Conservation (phyloP, 164 flowering plant genomes). For the Akebia trifoliata region DNA sequence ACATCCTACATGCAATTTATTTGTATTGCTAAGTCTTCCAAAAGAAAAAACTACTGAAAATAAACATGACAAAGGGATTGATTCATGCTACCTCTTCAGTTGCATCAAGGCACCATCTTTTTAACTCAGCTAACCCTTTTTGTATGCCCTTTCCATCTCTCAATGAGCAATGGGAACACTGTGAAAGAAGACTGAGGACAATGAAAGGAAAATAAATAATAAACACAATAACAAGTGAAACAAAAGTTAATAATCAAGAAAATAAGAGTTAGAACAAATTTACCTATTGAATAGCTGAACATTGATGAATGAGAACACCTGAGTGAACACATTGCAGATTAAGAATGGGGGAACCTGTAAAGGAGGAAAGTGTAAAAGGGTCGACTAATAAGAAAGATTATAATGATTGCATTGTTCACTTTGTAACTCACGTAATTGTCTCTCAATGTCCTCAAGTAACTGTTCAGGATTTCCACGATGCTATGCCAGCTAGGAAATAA, state of each 20-base stretch:
- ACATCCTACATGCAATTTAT: conserved; percentile 49
- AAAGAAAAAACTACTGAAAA: conserved; percentile 1
- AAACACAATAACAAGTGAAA: too few relatives aligned
- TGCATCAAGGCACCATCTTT: conserved; percentile 79
- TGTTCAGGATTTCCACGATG: conserved; percentile 77
- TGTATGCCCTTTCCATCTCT: conserved; percentile 95
- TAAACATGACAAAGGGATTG: background rate
- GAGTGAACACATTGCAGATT: conserved; percentile 78
- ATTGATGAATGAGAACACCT: conserved; percentile 91
- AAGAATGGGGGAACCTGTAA: conserved; percentile 85
- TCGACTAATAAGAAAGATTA: conserved; percentile 2
- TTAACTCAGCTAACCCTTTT: conserved; percentile 88
- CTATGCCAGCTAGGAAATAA: conserved; percentile 97
- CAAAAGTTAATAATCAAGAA: background rate
- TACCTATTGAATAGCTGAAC: conserved; percentile 96
- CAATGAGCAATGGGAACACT: conserved; percentile 98
- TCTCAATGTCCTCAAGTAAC: conserved; percentile 64
- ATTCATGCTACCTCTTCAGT: conserved; percentile 68
- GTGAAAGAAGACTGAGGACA: conserved; percentile 78
- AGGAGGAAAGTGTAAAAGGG: conserved; percentile 8
- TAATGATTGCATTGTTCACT: background rate
- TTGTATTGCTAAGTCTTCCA: background rate
- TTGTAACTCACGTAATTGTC: conserved; percentile 68
- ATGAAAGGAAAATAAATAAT: background rate
- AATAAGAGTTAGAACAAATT: background rate